phyloP scores from a whole-genome alignment of 148 eudicot genomes.

The Persicaria maculosa region DNA sequence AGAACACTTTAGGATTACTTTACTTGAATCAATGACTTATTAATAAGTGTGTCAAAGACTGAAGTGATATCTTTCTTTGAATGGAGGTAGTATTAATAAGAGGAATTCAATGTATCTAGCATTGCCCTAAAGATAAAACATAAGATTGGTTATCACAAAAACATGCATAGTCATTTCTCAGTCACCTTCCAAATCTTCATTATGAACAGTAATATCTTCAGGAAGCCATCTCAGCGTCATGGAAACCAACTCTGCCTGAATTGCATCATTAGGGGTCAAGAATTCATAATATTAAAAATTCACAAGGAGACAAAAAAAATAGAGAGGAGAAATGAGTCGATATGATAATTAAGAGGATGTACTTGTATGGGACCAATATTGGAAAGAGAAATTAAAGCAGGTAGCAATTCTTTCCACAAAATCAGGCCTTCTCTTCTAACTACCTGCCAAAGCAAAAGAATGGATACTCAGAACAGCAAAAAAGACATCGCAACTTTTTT shows the following conservation, averaged over 20 bases:
- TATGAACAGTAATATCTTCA: slow-evolving; percentile 96
- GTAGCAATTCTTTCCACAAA: slow-evolving; percentile 80
- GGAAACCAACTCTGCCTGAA: slow-evolving; percentile 86
- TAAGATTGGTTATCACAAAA: background rate
- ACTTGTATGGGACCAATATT: slow-evolving; percentile 90
- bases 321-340: background rate
- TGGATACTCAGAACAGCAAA: background rate
- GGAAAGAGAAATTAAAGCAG: slow-evolving; percentile 70
- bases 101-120: background rate
- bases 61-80: too few relatives aligned
- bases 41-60: too few relatives aligned
- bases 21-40: too few relatives aligned
- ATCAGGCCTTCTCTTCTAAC: slow-evolving; percentile 82
- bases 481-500: slow-evolving; percentile 2
- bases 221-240: slow-evolving; percentile 99
- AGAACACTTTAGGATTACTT: too few relatives aligned
- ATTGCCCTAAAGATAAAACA: slow-evolving; percentile 4
- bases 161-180: background rate
- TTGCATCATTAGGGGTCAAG: slow-evolving; percentile 7
- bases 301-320: slow-evolving; percentile 6
- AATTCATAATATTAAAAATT: background rate
- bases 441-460: slow-evolving; percentile 41
- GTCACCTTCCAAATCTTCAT: slow-evolving; percentile 97
- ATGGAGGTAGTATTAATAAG: too few relatives aligned
- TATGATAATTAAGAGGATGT: slow-evolving; percentile 14